Base-by-base conservation (phyloP, 352 stramenopile species). In the Phytophthora sp. region DNA sequence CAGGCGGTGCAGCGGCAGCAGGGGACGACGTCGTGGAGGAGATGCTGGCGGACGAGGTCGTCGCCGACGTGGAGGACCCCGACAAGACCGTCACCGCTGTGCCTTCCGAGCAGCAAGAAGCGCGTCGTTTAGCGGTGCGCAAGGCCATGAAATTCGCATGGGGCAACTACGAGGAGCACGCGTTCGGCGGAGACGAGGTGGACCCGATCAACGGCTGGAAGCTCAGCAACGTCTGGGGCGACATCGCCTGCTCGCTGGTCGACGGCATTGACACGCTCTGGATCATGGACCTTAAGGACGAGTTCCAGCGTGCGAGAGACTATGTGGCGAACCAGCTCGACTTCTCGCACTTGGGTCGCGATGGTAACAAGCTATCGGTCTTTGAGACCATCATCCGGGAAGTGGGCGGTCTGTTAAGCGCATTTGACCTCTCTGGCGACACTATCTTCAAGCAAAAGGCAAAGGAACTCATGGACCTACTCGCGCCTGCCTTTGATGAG, bases 301-400 rank as follows among this genome's bases (percentile, higher is more conserved):
- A 98, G 61, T 99, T 98, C 59, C 57, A 78, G 17, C 80, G 96
- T 39, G 95, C 92, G 1, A 73, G 81, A 32, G 79, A 98, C 20
- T 98, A 96, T 68, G 80, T 99, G 26, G 74, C 68, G 0, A 67
- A 79, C 15, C 63, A 88, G 21, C 54, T 98, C 0, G 77, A 97
- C 59, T 95, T 98, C 37, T 76, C 78, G 4, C 84, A 94, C 28
- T 54, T 92, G 34, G 83, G 83, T 11, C 76, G 75, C 17, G 76
- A 85, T 66, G 58, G 61, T 23, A 76, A 57, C 43, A 77, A 56
- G 12, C 81, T 99, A 9, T 99, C 92, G 18, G 81, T 99, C 18
- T 99, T 99, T 81, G 98, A 99, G 83, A 99, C 97, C 1, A 99
- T 97, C 37, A 99, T 99, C 84, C 93, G 97, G 20, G 94, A 95